A percentile compares a stretch with the other conserved stretches of the same genome.
phyloP scores from a whole-genome alignment of 202 grass and related monocot species.

The Digitaria exilis region DNA sequence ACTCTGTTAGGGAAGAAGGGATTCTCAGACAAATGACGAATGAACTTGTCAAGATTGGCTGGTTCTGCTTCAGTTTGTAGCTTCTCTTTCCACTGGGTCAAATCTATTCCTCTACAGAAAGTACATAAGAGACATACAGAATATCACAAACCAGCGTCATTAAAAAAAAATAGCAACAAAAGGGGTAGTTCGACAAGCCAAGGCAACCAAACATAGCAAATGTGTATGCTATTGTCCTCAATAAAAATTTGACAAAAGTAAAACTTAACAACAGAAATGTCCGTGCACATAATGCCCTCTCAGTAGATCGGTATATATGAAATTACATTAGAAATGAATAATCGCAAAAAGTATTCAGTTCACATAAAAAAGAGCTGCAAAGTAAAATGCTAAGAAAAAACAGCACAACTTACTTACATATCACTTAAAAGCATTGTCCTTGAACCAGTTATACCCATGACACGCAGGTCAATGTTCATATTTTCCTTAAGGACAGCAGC shows the following conservation, averaged over 20 bases:
- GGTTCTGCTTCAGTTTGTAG: constrained; percentile 59
- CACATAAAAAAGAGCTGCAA: not conserved
- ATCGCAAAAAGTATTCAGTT: constrained; percentile 4
- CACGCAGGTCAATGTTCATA: constrained; percentile 85
- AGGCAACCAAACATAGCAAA: not conserved
- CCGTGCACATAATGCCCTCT: not conserved
- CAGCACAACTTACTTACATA: constrained; percentile 55
- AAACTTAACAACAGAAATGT: not conserved
- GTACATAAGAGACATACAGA: constrained; percentile 10
- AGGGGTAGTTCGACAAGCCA: not conserved
- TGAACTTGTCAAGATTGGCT: constrained; percentile 67
- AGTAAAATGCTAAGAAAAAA: not conserved
- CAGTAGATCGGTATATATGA: not conserved
- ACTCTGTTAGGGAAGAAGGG: constrained; percentile 94
- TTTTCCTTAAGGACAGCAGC: constrained; percentile 77
- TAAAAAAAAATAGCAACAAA: not conserved
- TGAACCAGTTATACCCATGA: constrained; percentile 81
- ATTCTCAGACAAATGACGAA: constrained; percentile 78
- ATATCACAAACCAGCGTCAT: not conserved
- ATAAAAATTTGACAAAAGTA: not conserved
- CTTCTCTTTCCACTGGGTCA: constrained; percentile 75
- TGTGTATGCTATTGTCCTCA: not conserved
- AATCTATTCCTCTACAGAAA: constrained; percentile 71
- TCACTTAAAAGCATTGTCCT: constrained; percentile 78
- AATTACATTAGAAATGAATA: not conserved